A percentile compares a stretch with the other conserved stretches of the same genome.
Conservation (phyloP, 768 basidiomycete genomes). For the Lentinula sp. region DNA sequence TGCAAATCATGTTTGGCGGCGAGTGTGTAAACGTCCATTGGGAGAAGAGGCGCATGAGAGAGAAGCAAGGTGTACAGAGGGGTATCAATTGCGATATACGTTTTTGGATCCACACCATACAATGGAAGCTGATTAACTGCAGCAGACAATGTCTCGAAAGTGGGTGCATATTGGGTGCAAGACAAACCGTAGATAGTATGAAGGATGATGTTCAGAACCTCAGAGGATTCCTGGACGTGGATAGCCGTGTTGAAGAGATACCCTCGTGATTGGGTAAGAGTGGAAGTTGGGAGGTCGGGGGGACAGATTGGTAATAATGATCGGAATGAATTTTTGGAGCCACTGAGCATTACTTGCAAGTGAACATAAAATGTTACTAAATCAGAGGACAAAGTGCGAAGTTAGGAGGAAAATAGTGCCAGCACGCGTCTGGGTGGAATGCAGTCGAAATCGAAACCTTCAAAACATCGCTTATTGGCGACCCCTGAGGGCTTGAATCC, state of each 20-base stretch:
- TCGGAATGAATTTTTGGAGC: conserved; percentile 63
- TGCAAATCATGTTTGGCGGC: conserved; percentile 62
- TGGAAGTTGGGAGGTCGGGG: conserved; percentile 9
- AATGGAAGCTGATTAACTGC: conserved; percentile 50
- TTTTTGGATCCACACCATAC: conserved; percentile 55
- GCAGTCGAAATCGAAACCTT: too few species aligned
- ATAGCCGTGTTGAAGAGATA: conserved; percentile 48
- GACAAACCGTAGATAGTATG: conserved; percentile 70
- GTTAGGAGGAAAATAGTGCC: too few species aligned
- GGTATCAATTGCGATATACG: conserved; percentile 39
- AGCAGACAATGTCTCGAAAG: conserved; percentile 48
- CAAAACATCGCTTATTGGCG: too few species aligned
- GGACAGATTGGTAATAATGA: conserved; percentile 44
- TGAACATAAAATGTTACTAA: conserved; percentile 67
- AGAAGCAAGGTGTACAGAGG: conserved; percentile 57
- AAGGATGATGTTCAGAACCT: conserved; percentile 64
- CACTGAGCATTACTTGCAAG: conserved; percentile 41
- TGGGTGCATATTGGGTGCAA: conserved; percentile 68
- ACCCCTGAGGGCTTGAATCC: too few species aligned
- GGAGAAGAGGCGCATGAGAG: conserved; percentile 59
- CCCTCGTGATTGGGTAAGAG: conserved; percentile 26
- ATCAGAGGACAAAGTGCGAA: too few species aligned
- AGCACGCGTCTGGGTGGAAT: too few species aligned
- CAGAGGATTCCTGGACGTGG: conserved; percentile 52
- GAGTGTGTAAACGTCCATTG: conserved; percentile 67